Conservation (phyloP, 768 basidiomycete species). For the Lyophyllum shimeji region DNA sequence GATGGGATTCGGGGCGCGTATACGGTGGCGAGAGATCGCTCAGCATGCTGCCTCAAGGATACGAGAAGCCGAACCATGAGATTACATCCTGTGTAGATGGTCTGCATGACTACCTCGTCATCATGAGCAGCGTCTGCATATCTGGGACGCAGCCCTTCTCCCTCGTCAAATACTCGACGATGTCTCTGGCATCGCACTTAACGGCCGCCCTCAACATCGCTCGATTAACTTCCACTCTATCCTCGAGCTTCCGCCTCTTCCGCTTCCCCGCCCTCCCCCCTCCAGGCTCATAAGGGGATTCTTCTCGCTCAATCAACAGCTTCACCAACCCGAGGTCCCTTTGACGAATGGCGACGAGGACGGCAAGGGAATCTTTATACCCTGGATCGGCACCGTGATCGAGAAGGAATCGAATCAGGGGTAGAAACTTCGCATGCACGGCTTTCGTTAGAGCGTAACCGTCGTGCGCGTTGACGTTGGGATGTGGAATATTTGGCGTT, state of each 20-base stretch:
- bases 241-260: constrained; percentile 58
- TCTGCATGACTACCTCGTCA: constrained; percentile 5
- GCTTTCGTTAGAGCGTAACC: constrained; percentile 86
- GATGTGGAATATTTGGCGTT: constrained; percentile 35
- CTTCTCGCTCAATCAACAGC: constrained; percentile 69
- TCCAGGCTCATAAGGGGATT: constrained; percentile 9
- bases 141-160: constrained; percentile 78
- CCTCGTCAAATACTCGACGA: constrained; percentile 65
- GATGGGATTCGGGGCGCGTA: no score
- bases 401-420: constrained; percentile 72
- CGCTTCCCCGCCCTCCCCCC: constrained; percentile 20
- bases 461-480: constrained; percentile 63
- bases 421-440: constrained; percentile 60
- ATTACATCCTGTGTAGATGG: background rate
- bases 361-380: constrained; percentile 59
- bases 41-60: background rate
- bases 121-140: constrained; percentile 54
- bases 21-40: no score
- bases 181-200: constrained; percentile 61
- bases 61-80: background rate
- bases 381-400: constrained; percentile 69
- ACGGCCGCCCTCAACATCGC: constrained; percentile 70
- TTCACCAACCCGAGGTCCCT: constrained; percentile 68
- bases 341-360: constrained; percentile 73
- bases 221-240: constrained; percentile 52